Evolutionary conservation across 2,329 filamentous ascomycete genomes (phyloP).

Genomic region (Pestalotiopsis fici): DNA sequence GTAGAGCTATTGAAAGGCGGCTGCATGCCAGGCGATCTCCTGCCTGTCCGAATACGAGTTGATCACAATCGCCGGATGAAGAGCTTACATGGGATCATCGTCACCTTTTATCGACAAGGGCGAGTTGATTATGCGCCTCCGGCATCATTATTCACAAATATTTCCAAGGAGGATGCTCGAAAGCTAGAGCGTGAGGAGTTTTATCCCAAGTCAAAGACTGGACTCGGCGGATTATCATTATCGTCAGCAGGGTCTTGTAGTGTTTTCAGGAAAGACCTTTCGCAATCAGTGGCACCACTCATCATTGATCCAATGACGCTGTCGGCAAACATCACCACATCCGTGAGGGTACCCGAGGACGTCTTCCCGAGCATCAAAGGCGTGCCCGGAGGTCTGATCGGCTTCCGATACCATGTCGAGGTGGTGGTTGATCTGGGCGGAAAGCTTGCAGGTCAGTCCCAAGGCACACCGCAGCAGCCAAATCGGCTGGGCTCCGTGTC

Average conservation of each 20-base stretch:
- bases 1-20: conserved; percentile 82
- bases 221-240: conserved; percentile 81
- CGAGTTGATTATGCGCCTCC: conserved; percentile 78
- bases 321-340: conserved; percentile 77
- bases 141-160: conserved; percentile 48
- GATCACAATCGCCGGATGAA: conserved; percentile 88
- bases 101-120: conserved; percentile 89
- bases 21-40: conserved; percentile 80
- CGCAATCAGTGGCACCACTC: conserved; percentile 84
- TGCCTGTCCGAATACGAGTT: conserved; percentile 79
- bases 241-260: conserved; percentile 85
- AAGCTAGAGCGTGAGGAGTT: conserved; percentile 78
- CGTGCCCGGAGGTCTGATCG: conserved; percentile 91
- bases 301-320: conserved; percentile 83
- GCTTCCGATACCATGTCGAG: conserved; percentile 91
- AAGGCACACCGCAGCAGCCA: conserved; percentile 39
- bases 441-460: conserved; percentile 66
- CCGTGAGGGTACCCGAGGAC: conserved; percentile 85
- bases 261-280: conserved; percentile 92
- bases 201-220: conserved; percentile 84
- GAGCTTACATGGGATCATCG: conserved; percentile 88
- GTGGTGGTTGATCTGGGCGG: conserved; percentile 91
- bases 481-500: conserved; percentile 38
- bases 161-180: conserved; percentile 65
- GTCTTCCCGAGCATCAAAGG: conserved; percentile 88